Evolutionary conservation across 2,329 filamentous ascomycete species (phyloP), one percentile per base, ranked within the genome.

Genomic region (Cladophialophora immunda): DNA sequence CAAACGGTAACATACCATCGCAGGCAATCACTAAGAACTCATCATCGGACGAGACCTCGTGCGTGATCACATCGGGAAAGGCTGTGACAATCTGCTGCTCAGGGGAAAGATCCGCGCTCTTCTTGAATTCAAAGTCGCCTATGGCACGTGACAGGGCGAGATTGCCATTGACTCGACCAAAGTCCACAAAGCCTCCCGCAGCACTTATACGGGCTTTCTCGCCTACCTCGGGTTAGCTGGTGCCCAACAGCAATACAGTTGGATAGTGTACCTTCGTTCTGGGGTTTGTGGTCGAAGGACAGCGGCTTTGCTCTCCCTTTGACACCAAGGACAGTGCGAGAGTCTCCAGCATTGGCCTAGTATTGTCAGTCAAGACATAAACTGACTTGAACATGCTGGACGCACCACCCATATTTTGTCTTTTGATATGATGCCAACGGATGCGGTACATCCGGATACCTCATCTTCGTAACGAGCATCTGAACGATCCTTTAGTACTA

Each of bases 71-170:
- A 78, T 99, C 95, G 25, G 95, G 95, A 81, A 90, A 98, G 5
- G 95, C 95, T 17, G 95, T 99, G 52, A 99, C 95, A 72, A 99
- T 98, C 81, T 99, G 95, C 78, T 97, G 92, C 83, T 99, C 95
- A n/a, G 95, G 95, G 2, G 94, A 90, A 56, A 99, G 89, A 77
- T 97, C 94, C 73, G 94, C 92, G 79, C 93, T 97, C 87, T 98
- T 98, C 87, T 99, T 99, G 87, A 99, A 99, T 79, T 99, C 95
- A 77, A 99, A 99, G 80, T 99, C 95, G 74, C 95, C 95, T 80
- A 99, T 97, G 74, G 95, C 95, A 80, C 95, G 92, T 69, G 95
- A 99, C 69, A 99, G 85, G 55, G 95, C 95, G 54, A 99, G 88
- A 80, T 99, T 99, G 78, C 95, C 95, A 79, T 99, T 99, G 75